These are phyloP conservation scores for Podaxis carcinomalis DNA, from an alignment of 768 basidiomycete genomes.

Conservation along the genomic window DNA sequence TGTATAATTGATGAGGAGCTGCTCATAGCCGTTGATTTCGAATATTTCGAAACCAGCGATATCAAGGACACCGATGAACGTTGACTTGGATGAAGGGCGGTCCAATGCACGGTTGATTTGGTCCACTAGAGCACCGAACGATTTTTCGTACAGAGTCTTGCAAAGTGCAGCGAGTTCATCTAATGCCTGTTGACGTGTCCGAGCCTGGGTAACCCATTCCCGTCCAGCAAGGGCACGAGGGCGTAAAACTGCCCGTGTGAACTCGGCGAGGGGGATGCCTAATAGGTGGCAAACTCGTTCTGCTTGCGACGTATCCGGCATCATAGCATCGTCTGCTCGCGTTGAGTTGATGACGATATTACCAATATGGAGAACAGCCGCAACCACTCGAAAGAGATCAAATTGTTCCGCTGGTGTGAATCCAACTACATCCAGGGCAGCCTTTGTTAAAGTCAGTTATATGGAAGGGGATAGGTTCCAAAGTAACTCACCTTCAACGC, in stretches of 20 bases:
- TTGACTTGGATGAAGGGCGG: conserved; percentile 84
- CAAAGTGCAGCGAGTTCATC: conserved; percentile 90
- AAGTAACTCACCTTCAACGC: conserved; percentile 58
- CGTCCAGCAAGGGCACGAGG: conserved; percentile 91
- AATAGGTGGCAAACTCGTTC: conserved; percentile 88
- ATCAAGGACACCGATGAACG: conserved; percentile 97
- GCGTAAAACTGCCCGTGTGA: conserved; percentile 82
- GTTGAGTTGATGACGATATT: conserved; percentile 83
- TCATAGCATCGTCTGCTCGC: conserved; percentile 72
- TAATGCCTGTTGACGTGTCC: conserved; percentile 86
- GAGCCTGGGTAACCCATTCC: conserved; percentile 94
- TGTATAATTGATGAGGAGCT: conserved; percentile 97
- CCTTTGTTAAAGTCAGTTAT: conserved; percentile 35
- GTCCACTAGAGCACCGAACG: conserved; percentile 90
- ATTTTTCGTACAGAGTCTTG: conserved; percentile 97
- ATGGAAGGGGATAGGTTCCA: neutral
- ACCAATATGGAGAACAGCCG: conserved; percentile 92
- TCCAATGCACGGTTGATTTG: conserved; percentile 93
- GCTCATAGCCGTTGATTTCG: conserved; percentile 92
- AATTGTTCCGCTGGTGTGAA: conserved; percentile 82
- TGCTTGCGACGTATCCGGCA: conserved; percentile 81
- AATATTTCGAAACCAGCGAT: conserved; percentile 99
- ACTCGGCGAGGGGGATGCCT: conserved; percentile 83
- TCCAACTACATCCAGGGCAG: conserved; percentile 85
- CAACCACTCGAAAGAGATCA: conserved; percentile 91